Evolutionary conservation across 2,329 filamentous ascomycete species (phyloP).

Genomic region (Exophiala spinifera): DNA sequence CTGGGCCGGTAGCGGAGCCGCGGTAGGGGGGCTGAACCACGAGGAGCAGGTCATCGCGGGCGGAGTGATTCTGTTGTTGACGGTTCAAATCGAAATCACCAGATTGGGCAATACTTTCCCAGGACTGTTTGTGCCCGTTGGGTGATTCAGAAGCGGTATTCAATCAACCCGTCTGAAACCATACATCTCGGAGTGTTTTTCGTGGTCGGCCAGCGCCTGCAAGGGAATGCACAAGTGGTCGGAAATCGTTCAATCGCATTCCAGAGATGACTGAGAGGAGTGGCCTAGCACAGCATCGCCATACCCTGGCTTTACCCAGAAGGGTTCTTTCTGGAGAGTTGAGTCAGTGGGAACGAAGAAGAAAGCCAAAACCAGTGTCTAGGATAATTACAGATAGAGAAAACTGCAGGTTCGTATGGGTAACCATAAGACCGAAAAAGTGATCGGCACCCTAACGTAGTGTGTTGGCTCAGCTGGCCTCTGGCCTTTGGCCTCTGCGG

Average conservation of each 20-base stretch:
- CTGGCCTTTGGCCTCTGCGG: conserved; percentile 2
- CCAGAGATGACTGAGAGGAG: conserved; percentile 13
- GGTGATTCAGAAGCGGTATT: conserved; percentile 6
- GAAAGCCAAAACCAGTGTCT: conserved; percentile 12
- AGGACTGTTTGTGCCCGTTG: conserved; percentile 14
- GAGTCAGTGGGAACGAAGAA: conserved; percentile 2
- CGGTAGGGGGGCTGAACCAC: conserved; percentile 6
- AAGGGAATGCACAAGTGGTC: conserved; percentile 20
- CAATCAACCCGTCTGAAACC: conserved; percentile 4
- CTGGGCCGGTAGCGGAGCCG: conserved; percentile 8
- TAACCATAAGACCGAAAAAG: not conserved
- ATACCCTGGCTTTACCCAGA: conserved; percentile 7
- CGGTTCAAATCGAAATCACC: conserved; percentile 20
- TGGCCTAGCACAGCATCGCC: conserved; percentile 7
- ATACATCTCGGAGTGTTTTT: conserved; percentile 11
- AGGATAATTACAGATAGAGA: conserved; percentile 18
- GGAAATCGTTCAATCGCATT: conserved; percentile 8
- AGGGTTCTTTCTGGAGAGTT: conserved; percentile 1
- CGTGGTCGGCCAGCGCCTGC: conserved; percentile 20
- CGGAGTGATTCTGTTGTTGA: not conserved
- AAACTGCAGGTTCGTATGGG: not conserved
- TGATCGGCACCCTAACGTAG: not conserved
- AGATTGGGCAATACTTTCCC: conserved; percentile 21
- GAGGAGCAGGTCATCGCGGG: not conserved
- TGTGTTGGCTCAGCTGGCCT: not conserved